Evolutionary conservation across 2,329 filamentous ascomycete species (phyloP).

Genomic region (Fusarium buxicola): DNA sequence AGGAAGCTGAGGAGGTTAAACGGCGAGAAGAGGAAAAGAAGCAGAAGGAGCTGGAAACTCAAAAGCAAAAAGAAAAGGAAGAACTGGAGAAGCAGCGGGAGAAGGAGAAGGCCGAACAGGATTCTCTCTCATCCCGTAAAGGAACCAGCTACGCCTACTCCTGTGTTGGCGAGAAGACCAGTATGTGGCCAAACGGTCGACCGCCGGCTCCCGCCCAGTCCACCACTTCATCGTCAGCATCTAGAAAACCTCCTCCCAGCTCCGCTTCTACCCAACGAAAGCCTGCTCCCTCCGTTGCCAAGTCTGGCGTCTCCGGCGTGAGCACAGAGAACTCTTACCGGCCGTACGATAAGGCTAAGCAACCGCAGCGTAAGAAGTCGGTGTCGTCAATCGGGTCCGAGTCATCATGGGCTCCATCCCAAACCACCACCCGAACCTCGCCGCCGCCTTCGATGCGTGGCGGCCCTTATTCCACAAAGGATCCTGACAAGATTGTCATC

Average conservation of each 20-base stretch:
- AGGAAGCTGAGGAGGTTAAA: slow-evolving; percentile 41
- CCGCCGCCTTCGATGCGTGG: slow-evolving; percentile 83
- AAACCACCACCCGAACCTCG: slow-evolving; percentile 85
- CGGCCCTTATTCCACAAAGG: slow-evolving; percentile 84
- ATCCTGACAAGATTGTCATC: slow-evolving; percentile 96
- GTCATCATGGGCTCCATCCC: slow-evolving; percentile 86
- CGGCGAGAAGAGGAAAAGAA: slow-evolving; percentile 50
- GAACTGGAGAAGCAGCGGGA: slow-evolving; percentile 45
- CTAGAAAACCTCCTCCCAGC: slow-evolving; percentile 40
- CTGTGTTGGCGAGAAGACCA: slow-evolving; percentile 75
- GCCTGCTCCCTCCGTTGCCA: slow-evolving; percentile 61
- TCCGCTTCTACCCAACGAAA: slow-evolving; percentile 45
- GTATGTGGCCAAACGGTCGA: slow-evolving; percentile 75
- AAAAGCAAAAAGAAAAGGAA: slow-evolving; percentile 53
- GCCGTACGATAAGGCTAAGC: slow-evolving; percentile 78
- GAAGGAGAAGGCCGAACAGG: slow-evolving; percentile 48
- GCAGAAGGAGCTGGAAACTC: slow-evolving; percentile 53
- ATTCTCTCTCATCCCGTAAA: slow-evolving; percentile 54
- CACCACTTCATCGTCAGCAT: slow-evolving; percentile 40
- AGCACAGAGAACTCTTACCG: slow-evolving; percentile 78
- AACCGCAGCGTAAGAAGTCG: slow-evolving; percentile 69
- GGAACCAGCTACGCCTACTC: slow-evolving; percentile 71
- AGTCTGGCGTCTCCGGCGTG: slow-evolving; percentile 68
- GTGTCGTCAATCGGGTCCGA: slow-evolving; percentile 78
- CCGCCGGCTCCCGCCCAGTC: slow-evolving; percentile 53